Evolutionary conservation across 768 basidiomycete species (phyloP).

Genomic region (Dendrothele bispora): DNA sequence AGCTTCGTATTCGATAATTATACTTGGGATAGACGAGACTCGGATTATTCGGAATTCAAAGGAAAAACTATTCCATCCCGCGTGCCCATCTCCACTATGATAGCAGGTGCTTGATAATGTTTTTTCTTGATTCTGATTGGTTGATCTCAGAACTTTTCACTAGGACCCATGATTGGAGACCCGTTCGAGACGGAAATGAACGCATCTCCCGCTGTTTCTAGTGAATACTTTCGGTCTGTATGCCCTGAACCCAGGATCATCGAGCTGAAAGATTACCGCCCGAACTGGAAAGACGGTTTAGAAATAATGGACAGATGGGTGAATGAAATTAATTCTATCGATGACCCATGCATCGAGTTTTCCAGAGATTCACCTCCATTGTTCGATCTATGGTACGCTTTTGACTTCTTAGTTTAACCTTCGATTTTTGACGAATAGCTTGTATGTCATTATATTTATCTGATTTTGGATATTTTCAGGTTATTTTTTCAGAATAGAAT

Average conservation of each 20-base stretch:
- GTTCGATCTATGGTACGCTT: constrained; percentile 55
- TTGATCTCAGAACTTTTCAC: constrained; percentile 7
- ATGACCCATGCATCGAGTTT: constrained; percentile 52
- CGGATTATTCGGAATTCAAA: constrained; percentile 46
- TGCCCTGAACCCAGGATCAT: too few species aligned
- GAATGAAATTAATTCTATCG: constrained; percentile 38
- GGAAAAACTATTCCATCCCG: constrained; percentile 52
- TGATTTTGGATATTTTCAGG: constrained; percentile 39
- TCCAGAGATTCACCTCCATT: constrained; percentile 34
- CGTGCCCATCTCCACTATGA: constrained; percentile 53
- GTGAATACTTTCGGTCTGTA: constrained; percentile 39
- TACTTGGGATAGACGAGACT: constrained; percentile 46
- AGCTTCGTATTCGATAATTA: constrained; percentile 63
- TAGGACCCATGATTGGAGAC: constrained; percentile 46
- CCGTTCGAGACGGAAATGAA: constrained; percentile 31
- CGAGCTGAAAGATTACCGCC: too few species aligned
- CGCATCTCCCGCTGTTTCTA: constrained; percentile 38
- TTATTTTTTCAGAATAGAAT: constrained; percentile 46
- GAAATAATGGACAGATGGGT: constrained; percentile 47
- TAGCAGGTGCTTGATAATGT: constrained; percentile 53
- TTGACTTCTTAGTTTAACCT: neutral
- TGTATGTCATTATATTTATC: neutral
- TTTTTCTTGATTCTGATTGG: neutral
- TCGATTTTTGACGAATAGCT: neutral
- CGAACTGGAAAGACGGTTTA: too few species aligned